These are phyloP conservation scores for Gaeumannomyces tritici DNA, from an alignment of 2,329 filamentous ascomycete genomes.

Conservation along the genomic window DNA sequence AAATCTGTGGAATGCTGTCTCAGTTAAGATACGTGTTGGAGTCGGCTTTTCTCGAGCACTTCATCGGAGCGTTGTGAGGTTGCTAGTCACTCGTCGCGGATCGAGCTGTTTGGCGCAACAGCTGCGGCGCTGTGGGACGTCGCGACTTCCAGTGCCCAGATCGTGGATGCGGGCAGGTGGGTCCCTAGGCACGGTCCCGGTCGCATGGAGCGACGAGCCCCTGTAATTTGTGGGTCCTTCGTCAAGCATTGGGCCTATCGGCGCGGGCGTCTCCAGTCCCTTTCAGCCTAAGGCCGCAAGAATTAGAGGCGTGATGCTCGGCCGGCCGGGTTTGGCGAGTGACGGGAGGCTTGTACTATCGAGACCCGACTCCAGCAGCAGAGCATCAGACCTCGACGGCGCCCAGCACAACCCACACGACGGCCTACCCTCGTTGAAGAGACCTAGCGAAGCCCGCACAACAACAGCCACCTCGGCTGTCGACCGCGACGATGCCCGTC, in stretches of 20 bases:
- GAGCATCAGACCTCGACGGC: background rate
- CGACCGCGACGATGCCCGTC: conserved; percentile 41
- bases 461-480: conserved; percentile 1
- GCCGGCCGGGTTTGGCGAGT: background rate
- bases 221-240: background rate
- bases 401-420: conserved; percentile 6
- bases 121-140: background rate
- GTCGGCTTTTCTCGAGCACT: background rate
- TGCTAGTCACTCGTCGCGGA: background rate
- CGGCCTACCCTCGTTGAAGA: background rate
- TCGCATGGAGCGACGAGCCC: background rate
- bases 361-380: background rate
- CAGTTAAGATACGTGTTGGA: background rate
- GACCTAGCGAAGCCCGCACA: background rate
- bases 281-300: background rate
- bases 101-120: background rate
- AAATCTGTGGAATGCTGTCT: background rate
- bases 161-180: conserved; percentile 1
- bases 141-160: background rate
- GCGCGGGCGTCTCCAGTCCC: background rate
- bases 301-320: background rate
- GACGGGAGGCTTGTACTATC: background rate
- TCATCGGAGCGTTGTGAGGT: background rate
- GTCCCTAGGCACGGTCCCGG: background rate
- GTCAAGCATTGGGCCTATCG: too few relatives aligned